phyloP scores from a whole-genome alignment of 1,284 basidiomycete species.

The Leccinum proximum region DNA sequence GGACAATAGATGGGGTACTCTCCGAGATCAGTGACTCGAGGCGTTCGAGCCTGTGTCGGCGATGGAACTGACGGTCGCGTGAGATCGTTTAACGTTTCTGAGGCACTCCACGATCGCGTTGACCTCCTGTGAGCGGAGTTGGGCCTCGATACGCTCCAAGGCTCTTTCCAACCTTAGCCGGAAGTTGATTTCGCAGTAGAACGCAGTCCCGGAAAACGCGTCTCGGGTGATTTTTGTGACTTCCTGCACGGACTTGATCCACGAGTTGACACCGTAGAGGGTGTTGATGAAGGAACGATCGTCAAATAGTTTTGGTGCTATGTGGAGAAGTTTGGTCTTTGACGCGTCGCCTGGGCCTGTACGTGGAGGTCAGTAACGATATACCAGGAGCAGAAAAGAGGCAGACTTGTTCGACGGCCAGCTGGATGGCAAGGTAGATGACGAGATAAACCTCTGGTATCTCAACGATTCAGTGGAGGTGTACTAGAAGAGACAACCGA shows the following conservation, averaged over 20 bases:
- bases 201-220: constrained; percentile 92
- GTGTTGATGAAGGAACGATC: constrained; percentile 94
- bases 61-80: constrained; percentile 96
- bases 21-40: constrained; percentile 75
- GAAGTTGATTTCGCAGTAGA: constrained; percentile 85
- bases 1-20: constrained; percentile 25
- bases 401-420: constrained; percentile 37
- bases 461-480: background rate
- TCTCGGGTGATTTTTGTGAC: no score
- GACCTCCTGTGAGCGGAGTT: constrained; percentile 91
- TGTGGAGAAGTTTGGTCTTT: constrained; percentile 75
- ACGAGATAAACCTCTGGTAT: background rate
- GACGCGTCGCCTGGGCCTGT: constrained; percentile 54
- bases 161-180: constrained; percentile 61
- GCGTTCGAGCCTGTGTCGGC: constrained; percentile 97
- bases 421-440: background rate
- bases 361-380: constrained; percentile 13
- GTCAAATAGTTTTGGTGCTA: constrained; percentile 72
- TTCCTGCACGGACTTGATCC: constrained; percentile 70
- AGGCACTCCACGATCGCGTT: constrained; percentile 95
- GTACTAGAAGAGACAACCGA: background rate
- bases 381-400: constrained; percentile 11
- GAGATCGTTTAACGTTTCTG: constrained; percentile 95
- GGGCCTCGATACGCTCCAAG: constrained; percentile 90
- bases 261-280: constrained; percentile 91